Percentiles rank a stretch among this genome's conserved stretches.
These are phyloP conservation scores for Solanum verrucosum DNA, from an alignment of 257 asterid species.

Conservation along the genomic window DNA sequence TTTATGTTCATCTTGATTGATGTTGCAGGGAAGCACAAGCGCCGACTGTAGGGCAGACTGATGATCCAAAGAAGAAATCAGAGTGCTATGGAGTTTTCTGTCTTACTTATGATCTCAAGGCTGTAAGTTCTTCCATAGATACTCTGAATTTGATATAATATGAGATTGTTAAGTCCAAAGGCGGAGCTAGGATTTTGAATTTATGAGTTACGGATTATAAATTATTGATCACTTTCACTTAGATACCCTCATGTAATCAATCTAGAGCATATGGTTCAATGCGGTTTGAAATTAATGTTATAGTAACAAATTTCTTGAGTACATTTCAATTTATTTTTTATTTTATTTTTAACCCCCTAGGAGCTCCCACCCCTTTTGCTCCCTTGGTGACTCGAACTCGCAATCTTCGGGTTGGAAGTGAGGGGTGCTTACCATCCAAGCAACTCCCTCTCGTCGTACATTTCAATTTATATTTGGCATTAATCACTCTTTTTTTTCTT, in stretches of 20 bases:
- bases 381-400: no score
- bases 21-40: slow-evolving; percentile 63
- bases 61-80: slow-evolving; percentile 58
- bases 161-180: not conserved
- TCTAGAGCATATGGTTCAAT: no score
- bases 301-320: not conserved
- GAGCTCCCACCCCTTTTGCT: no score
- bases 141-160: not conserved
- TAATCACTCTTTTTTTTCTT: not conserved
- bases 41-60: slow-evolving; percentile 51
- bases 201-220: not conserved
- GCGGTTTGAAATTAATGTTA: no score
- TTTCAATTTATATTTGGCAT: not conserved
- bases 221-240: no score
- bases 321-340: not conserved
- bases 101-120: slow-evolving; percentile 93
- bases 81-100: slow-evolving; percentile 93
- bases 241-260: no score
- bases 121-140: slow-evolving; percentile 44
- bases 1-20: not conserved
- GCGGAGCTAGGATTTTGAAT: not conserved
- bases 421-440: no score
- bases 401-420: no score
- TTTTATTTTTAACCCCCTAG: no score
- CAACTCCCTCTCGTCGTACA: no score